Percentiles rank a stretch among this genome's conserved stretches.
Conservation (phyloP, 2,329 filamentous ascomycete genomes). For the Magnaporthales sp. region DNA sequence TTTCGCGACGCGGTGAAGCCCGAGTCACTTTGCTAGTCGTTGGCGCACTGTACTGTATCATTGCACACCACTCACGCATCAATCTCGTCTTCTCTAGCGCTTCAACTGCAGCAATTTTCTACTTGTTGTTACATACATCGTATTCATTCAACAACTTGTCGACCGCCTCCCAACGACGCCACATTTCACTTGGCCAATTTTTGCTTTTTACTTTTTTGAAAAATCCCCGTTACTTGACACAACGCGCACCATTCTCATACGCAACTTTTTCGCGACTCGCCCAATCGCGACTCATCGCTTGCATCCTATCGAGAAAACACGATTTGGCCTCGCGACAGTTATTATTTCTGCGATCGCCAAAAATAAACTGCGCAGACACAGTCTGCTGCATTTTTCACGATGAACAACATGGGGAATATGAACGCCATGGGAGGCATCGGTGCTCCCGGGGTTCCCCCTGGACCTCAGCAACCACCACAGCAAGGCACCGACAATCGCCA, state of each 20-base stretch:
- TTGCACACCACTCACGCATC: neutral
- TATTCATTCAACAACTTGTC: neutral
- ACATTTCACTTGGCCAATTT: neutral
- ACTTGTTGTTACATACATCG: neutral
- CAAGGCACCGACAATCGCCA: constrained; percentile 1
- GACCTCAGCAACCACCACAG: constrained; percentile 1
- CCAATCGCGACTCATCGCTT: neutral
- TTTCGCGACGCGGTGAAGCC: constrained; percentile 2
- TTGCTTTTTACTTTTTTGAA: neutral
- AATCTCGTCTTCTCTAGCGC: neutral
- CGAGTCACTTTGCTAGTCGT: neutral
- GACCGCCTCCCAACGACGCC: neutral
- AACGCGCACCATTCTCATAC: neutral
- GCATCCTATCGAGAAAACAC: neutral
- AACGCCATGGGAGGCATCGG: constrained; percentile 61
- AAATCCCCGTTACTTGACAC: neutral
- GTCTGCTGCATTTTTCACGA: constrained; percentile 17
- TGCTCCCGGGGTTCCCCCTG: constrained; percentile 51
- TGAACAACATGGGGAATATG: constrained; percentile 67
- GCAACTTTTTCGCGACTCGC: neutral
- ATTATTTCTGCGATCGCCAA: neutral
- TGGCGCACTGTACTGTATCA: neutral
- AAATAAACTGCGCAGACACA: constrained; percentile 2
- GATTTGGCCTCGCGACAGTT: neutral
- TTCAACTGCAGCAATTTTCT: neutral